Conservation (phyloP, 352 stramenopile genomes). For the Pythium volutum region DNA sequence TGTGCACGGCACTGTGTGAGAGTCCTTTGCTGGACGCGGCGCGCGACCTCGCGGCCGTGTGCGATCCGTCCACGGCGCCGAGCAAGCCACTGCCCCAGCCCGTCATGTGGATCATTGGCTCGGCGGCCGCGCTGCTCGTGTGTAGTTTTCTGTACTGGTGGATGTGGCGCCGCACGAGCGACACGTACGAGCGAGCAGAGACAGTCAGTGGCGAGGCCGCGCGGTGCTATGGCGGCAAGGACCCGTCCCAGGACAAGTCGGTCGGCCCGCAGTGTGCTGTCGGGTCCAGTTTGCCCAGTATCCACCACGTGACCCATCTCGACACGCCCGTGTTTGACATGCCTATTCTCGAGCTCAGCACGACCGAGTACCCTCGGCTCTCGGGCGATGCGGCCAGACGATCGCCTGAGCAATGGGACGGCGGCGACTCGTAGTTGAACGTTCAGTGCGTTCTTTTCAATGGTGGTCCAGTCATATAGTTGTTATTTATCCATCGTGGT, state of each 20-base stretch:
- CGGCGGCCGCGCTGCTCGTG: neutral
- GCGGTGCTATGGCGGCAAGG: neutral
- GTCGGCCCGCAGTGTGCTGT: neutral
- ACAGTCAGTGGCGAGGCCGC: neutral
- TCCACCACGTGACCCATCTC: neutral
- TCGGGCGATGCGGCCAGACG: constrained; percentile 1
- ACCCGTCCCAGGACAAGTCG: neutral
- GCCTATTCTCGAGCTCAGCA: constrained; percentile 13
- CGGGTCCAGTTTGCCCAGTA: neutral
- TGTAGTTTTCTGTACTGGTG: constrained; percentile 5
- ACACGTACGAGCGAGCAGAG: neutral
- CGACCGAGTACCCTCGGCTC: constrained; percentile 1
- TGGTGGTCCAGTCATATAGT: neutral
- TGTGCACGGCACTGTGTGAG: constrained; percentile 13
- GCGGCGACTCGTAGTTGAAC: too few species aligned
- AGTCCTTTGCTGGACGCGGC: neutral
- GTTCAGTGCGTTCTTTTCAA: too few species aligned
- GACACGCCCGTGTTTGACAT: neutral
- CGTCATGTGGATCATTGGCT: constrained; percentile 11
- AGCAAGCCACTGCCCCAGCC: neutral
- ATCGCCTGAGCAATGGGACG: neutral
- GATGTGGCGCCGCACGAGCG: constrained; percentile 12
- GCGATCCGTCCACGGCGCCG: constrained; percentile 6
- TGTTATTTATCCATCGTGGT: neutral
- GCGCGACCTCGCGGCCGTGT: neutral